Conservation (phyloP, 1,284 basidiomycete genomes). For the Peniophora sp. region DNA sequence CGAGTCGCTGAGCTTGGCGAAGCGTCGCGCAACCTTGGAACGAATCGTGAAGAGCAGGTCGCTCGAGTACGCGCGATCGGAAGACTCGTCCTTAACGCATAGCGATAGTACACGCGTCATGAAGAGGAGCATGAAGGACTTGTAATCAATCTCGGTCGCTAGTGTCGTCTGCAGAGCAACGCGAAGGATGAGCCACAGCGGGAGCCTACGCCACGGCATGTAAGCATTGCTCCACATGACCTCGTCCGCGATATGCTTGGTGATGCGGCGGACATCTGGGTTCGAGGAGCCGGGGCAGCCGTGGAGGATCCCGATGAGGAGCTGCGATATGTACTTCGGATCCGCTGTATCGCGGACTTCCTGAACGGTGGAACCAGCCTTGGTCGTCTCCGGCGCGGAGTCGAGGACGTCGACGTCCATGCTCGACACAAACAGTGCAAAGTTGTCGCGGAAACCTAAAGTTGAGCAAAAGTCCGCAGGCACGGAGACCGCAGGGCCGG, state of each 20-base stretch:
- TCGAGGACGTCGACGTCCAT: constrained; percentile 19
- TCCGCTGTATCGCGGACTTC: constrained; percentile 24
- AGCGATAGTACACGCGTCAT: constrained; percentile 15
- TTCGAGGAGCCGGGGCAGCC: constrained; percentile 15
- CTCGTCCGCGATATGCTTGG: constrained; percentile 37
- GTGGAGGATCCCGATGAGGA: constrained; percentile 32
- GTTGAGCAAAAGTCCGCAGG: constrained; percentile 22
- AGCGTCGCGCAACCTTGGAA: constrained; percentile 26
- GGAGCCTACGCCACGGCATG: constrained; percentile 38
- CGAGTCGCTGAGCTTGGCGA: constrained; percentile 26
- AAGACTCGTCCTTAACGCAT: no score
- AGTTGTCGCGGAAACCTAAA: constrained; percentile 17
- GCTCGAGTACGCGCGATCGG: not conserved
- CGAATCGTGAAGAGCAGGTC: constrained; percentile 13
- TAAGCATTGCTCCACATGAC: constrained; percentile 28
- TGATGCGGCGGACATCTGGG: constrained; percentile 21
- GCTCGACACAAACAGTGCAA: constrained; percentile 23
- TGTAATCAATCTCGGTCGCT: constrained; percentile 25
- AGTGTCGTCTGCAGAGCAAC: constrained; percentile 37
- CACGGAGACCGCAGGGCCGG: constrained; percentile 23
- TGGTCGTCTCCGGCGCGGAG: constrained; percentile 10
- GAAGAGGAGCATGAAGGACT: constrained; percentile 35
- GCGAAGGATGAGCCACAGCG: constrained; percentile 36
- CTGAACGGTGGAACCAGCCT: constrained; percentile 15
- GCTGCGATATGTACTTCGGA: constrained; percentile 33